These are phyloP conservation scores for Neofusicoccum kwambonambiense DNA, from an alignment of 2,329 filamentous ascomycete genomes.

Conservation along the genomic window DNA sequence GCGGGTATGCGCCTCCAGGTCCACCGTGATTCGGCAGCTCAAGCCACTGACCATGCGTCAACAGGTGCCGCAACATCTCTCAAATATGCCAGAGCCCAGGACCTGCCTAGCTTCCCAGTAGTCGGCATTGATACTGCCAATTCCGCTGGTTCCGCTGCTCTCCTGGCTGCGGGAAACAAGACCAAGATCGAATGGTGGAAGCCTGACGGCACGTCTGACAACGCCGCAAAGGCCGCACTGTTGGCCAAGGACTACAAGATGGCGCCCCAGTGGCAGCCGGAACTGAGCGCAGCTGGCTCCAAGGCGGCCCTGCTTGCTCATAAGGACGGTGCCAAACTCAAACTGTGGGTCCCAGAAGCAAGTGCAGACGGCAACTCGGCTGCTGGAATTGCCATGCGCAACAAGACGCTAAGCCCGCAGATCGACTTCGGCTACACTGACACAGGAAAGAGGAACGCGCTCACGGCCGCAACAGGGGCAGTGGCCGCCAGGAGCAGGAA, in stretches of 20 bases:
- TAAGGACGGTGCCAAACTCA: slow-evolving; percentile 51
- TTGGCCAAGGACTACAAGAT: slow-evolving; percentile 61
- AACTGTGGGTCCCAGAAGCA: slow-evolving; percentile 52
- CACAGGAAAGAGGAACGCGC: slow-evolving; percentile 62
- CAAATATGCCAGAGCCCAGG: slow-evolving; percentile 69
- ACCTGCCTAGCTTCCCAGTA: slow-evolving; percentile 73
- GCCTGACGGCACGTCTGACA: slow-evolving; percentile 57
- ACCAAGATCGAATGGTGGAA: slow-evolving; percentile 66
- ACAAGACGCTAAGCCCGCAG: slow-evolving; percentile 47
- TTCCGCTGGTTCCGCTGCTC: slow-evolving; percentile 73
- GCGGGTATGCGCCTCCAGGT: slow-evolving; percentile 46
- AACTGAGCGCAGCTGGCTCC: slow-evolving; percentile 64
- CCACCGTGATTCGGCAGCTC: not conserved
- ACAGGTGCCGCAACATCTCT: slow-evolving; percentile 62
- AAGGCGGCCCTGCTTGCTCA: slow-evolving; percentile 72
- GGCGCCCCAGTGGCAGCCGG: slow-evolving; percentile 63
- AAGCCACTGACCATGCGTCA: slow-evolving; percentile 20
- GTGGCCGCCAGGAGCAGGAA: slow-evolving; percentile 57
- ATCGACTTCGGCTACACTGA: slow-evolving; percentile 48
- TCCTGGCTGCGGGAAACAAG: slow-evolving; percentile 69
- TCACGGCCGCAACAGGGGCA: slow-evolving; percentile 76
- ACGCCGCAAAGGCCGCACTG: slow-evolving; percentile 59
- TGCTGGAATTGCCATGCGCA: slow-evolving; percentile 65
- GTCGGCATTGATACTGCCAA: slow-evolving; percentile 56
- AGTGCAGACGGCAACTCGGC: slow-evolving; percentile 63